Evolutionary conservation across 148 eudicot genomes (phyloP).

Genomic region (Vaccinium macrocarpon): DNA sequence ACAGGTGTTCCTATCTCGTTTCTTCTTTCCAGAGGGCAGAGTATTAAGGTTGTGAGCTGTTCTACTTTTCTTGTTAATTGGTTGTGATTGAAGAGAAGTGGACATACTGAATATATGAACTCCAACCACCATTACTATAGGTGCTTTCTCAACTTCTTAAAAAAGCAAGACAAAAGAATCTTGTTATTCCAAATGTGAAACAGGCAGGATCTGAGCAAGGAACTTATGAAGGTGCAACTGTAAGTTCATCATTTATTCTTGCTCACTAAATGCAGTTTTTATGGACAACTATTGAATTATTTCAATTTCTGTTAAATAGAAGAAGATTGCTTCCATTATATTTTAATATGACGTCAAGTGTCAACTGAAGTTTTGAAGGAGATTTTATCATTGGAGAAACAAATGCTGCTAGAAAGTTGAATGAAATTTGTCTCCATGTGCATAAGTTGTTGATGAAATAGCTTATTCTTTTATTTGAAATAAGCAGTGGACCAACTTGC

Average conservation of each 20-base stretch:
- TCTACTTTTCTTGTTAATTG: slow-evolving; percentile 1
- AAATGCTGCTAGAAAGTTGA: not conserved
- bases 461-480: not conserved
- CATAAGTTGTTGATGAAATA: not conserved
- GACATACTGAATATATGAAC: slow-evolving; percentile 14
- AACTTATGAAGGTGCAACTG: slow-evolving; percentile 99
- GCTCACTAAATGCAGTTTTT: not conserved
- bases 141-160: slow-evolving; percentile 97
- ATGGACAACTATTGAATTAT: not conserved
- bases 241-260: slow-evolving; percentile 37
- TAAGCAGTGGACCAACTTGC: slow-evolving; percentile 7
- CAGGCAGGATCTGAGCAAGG: slow-evolving; percentile 96
- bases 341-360: not conserved
- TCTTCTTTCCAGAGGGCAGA: slow-evolving; percentile 98
- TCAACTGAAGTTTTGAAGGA: not conserved
- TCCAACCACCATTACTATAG: slow-evolving; percentile 34
- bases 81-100: not conserved
- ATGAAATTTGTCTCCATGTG: not conserved
- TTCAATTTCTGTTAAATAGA: not conserved
- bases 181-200: slow-evolving; percentile 83
- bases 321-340: not conserved
- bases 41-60: slow-evolving; percentile 69
- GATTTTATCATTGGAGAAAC: not conserved
- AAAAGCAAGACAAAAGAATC: slow-evolving; percentile 88
- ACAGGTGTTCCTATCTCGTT: slow-evolving; percentile 98